Conservation (phyloP, 306 rosid genomes). For the Luffa aegyptiaca region DNA sequence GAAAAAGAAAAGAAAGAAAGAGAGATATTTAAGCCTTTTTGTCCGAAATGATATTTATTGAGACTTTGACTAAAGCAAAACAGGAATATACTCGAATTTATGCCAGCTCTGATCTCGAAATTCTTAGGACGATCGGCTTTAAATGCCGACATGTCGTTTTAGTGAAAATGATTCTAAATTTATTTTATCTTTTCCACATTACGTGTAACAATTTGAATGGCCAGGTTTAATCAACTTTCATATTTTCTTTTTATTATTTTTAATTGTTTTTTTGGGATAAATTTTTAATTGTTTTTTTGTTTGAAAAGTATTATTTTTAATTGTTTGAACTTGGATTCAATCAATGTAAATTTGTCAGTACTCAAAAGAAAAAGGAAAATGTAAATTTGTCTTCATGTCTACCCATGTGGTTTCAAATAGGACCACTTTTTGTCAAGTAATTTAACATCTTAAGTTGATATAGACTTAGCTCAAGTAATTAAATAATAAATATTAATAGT, state of each 20-base stretch:
- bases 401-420: not conserved
- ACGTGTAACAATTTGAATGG: not conserved
- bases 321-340: not conserved
- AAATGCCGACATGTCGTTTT: not conserved
- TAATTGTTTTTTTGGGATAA: too few species aligned
- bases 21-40: not conserved
- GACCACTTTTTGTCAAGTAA: not conserved
- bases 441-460: not conserved
- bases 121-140: not conserved
- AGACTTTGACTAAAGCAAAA: not conserved
- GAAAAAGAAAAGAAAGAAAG: not conserved
- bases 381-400: not conserved
- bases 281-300: too few species aligned
- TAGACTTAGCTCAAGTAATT: not conserved
- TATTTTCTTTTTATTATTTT: too few species aligned
- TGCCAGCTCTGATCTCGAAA: not conserved
- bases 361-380: not conserved
- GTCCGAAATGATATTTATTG: not conserved
- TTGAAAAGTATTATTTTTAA: too few species aligned
- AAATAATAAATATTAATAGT: too few species aligned
- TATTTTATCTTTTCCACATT: not conserved
- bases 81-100: not conserved
- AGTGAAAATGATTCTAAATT: not conserved
- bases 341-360: not conserved
- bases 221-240: not conserved